Conservation (phyloP, 2,329 filamentous ascomycete species). For the Botrytis cinerea region DNA sequence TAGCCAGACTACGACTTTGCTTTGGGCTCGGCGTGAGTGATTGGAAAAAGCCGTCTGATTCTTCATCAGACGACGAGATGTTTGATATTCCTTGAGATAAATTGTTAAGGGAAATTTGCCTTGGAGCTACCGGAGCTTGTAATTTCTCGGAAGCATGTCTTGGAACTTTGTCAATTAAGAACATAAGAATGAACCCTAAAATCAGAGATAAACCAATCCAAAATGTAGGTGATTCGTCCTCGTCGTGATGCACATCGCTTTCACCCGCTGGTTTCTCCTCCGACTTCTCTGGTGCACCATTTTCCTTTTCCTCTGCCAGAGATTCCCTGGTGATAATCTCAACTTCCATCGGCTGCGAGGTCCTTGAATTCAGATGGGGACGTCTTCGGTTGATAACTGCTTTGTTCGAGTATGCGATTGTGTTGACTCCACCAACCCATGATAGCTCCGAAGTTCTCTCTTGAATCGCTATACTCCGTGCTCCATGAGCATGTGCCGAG, state of each 20-base stretch:
- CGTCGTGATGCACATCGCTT: conserved; percentile 39
- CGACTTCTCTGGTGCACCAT: conserved; percentile 18
- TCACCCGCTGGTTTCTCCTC: conserved; percentile 19
- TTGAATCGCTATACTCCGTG: conserved; percentile 25
- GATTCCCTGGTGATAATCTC: conserved; percentile 8
- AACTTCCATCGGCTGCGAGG: neutral
- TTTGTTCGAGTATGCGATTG: conserved; percentile 27
- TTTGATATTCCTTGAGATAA: conserved; percentile 56
- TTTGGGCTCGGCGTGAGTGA: conserved; percentile 59
- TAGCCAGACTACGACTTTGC: conserved; percentile 68
- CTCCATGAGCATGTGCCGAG: conserved; percentile 34
- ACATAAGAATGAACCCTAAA: conserved; percentile 93
- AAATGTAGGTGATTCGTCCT: conserved; percentile 59
- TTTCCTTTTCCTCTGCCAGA: conserved; percentile 10
- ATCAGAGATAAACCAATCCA: conserved; percentile 88
- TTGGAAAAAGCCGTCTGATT: conserved; percentile 60
- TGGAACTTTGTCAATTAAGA: conserved; percentile 85
- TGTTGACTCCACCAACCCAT: conserved; percentile 33
- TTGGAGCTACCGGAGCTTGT: conserved; percentile 65
- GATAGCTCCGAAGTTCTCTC: conserved; percentile 27
- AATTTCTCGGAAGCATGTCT: conserved; percentile 68
- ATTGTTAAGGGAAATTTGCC: conserved; percentile 87
- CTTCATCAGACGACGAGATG: conserved; percentile 49
- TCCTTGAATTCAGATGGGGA: neutral
- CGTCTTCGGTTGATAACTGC: conserved; percentile 10